phyloP scores from a whole-genome alignment of 805 yeast genomes.

The Vanderwaltozyma tropicalis region DNA sequence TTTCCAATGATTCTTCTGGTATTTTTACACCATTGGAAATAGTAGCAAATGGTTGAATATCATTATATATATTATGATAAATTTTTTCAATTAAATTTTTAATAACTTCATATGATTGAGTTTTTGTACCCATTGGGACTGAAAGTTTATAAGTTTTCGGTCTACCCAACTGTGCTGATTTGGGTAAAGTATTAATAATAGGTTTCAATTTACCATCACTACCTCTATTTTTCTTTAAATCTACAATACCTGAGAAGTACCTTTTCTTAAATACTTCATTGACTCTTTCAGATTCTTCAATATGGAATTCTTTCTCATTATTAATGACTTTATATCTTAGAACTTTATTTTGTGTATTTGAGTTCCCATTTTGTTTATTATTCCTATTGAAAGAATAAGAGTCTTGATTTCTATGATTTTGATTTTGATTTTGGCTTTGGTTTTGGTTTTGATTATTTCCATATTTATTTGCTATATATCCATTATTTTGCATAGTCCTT shows the following conservation, averaged over 20 bases:
- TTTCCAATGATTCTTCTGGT: conserved; percentile 3
- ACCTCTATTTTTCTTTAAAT: conserved; percentile 6
- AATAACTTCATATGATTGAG: conserved; percentile 1
- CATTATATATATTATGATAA: conserved; percentile 5
- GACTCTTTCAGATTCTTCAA: not conserved
- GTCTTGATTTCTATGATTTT: not conserved
- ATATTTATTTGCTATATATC: not conserved
- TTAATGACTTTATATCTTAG: not conserved
- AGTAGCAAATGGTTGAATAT: conserved; percentile 11
- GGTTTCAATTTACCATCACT: conserved; percentile 7
- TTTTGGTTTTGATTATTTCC: not conserved
- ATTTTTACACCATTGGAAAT: conserved; percentile 4
- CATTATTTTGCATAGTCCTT: not conserved
- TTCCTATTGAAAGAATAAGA: no score
- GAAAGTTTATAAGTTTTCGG: conserved; percentile 9
- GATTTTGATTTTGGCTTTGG: not conserved
- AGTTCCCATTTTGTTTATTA: not conserved
- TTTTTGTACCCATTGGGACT: conserved; percentile 4
- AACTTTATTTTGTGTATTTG: not conserved
- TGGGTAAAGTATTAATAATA: conserved; percentile 8
- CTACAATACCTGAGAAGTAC: conserved; percentile 2
- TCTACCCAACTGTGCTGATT: not conserved
- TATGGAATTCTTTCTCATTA: conserved; percentile 6
- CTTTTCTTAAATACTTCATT: not conserved
- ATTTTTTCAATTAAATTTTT: conserved; percentile 6